phyloP scores from a whole-genome alignment of 768 basidiomycete genomes.

The Dacryopinax spathularia region DNA sequence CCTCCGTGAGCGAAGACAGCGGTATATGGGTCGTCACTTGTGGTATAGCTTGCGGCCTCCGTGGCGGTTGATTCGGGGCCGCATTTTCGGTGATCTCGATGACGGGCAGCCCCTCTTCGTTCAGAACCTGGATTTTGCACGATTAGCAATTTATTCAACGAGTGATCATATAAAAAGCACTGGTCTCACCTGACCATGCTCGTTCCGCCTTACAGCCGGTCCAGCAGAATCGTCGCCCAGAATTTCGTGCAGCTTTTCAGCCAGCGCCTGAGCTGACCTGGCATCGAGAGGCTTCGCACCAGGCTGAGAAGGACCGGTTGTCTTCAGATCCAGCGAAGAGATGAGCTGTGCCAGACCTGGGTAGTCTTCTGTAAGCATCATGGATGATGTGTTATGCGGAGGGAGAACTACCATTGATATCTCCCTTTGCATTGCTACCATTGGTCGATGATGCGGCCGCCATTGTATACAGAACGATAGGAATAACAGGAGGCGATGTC shows the following conservation, averaged over 20 bases:
- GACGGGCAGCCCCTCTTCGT: slow-evolving; percentile 16
- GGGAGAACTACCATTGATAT: neutral
- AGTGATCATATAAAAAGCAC: neutral
- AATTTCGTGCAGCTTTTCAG: slow-evolving; percentile 2
- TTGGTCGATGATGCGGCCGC: neutral
- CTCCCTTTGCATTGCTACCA: neutral
- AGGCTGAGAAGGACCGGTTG: neutral
- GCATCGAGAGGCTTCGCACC: neutral
- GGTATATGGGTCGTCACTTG: slow-evolving; percentile 3
- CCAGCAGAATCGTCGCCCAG: slow-evolving; percentile 1
- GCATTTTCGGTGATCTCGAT: slow-evolving; percentile 7
- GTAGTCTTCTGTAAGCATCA: no score
- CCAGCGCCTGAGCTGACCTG: neutral
- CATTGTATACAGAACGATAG: neutral
- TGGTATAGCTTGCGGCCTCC: slow-evolving; percentile 16
- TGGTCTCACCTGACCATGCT: slow-evolving; percentile 7
- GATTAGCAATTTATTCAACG: no score
- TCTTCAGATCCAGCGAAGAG: neutral
- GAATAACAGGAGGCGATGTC: neutral
- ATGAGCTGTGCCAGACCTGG: neutral
- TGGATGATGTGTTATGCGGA: no score
- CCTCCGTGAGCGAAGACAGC: slow-evolving; percentile 11
- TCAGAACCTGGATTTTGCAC: neutral
- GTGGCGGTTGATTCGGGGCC: slow-evolving; percentile 11
- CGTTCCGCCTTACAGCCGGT: neutral